These are phyloP conservation scores for Talaromyces sp. DNA, from an alignment of 2,329 filamentous ascomycete species.

Conservation along the genomic window DNA sequence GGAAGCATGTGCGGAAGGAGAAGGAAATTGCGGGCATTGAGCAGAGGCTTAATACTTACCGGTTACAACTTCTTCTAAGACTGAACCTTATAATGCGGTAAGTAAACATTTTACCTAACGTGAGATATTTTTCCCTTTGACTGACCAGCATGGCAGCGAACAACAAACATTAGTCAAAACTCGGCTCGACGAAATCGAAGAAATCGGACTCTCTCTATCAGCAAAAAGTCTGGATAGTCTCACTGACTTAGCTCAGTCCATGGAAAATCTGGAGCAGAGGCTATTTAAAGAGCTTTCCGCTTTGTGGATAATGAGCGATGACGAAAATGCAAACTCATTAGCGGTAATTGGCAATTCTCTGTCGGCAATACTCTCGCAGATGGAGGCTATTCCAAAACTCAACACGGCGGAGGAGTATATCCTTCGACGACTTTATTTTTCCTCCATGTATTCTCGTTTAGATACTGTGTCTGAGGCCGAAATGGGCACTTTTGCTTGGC, in stretches of 20 bases:
- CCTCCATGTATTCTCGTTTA: conserved; percentile 20
- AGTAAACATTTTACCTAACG: conserved; percentile 4
- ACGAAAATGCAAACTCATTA: neutral
- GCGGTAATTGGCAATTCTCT: neutral
- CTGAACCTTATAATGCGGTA: conserved; percentile 9
- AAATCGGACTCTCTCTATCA: neutral
- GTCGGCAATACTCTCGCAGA: neutral
- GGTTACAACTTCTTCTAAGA: conserved; percentile 20
- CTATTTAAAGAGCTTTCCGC: neutral
- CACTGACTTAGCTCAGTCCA: neutral
- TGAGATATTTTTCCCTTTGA: neutral
- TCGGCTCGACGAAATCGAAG: neutral
- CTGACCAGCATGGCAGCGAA: neutral
- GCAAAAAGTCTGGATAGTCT: neutral
- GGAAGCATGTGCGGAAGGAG: conserved; percentile 20
- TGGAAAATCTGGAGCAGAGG: neutral
- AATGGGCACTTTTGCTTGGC: conserved; percentile 23
- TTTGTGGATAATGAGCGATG: neutral
- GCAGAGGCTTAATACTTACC: conserved; percentile 15
- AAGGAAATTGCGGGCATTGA: conserved; percentile 21
- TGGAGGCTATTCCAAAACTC: neutral
- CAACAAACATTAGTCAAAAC: conserved; percentile 7
- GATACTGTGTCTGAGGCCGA: conserved; percentile 20
- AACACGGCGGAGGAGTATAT: conserved; percentile 6
- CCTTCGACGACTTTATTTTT: conserved; percentile 16